A percentile compares a stretch with the other conserved stretches of the same genome.
phyloP scores from a whole-genome alignment of 805 yeast genomes.

The Kazachstania psychrophila region DNA sequence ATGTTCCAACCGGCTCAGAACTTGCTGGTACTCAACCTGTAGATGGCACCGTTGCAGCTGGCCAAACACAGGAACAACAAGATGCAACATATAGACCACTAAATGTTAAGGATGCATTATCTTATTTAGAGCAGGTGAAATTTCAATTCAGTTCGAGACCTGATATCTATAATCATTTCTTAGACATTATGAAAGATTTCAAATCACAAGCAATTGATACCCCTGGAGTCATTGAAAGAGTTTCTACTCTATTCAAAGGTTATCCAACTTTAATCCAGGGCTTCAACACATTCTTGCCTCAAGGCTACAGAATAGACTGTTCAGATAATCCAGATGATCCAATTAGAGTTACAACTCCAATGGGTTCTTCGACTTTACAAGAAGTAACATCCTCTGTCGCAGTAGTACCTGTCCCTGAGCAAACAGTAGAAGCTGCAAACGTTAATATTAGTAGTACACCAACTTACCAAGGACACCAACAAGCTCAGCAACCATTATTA shows the following conservation, averaged over 20 bases:
- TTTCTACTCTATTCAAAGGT: constrained; percentile 81
- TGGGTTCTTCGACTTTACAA: constrained; percentile 47
- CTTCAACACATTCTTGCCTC: constrained; percentile 93
- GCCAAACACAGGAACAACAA: constrained; percentile 9
- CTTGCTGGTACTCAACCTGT: neutral
- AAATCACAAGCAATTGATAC: constrained; percentile 94
- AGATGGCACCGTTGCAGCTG: neutral
- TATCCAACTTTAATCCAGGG: constrained; percentile 94
- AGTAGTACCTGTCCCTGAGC: too few species aligned
- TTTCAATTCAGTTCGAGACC: constrained; percentile 86
- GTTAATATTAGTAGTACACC: too few species aligned
- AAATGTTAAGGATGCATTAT: constrained; percentile 91
- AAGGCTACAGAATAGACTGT: constrained; percentile 91
- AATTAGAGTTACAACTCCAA: constrained; percentile 89
- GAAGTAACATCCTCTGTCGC: too few species aligned
- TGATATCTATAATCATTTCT: constrained; percentile 88
- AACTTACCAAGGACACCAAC: too few species aligned
- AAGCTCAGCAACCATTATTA: neutral
- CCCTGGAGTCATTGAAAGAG: constrained; percentile 96
- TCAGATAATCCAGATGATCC: constrained; percentile 84
- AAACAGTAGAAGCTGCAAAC: too few species aligned
- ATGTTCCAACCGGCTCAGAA: neutral
- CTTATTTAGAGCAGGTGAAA: constrained; percentile 93
- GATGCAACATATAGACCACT: constrained; percentile 55
- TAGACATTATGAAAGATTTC: constrained; percentile 98